phyloP scores from a whole-genome alignment of 2,329 filamentous ascomycete genomes.

The Calonectria honghensis region DNA sequence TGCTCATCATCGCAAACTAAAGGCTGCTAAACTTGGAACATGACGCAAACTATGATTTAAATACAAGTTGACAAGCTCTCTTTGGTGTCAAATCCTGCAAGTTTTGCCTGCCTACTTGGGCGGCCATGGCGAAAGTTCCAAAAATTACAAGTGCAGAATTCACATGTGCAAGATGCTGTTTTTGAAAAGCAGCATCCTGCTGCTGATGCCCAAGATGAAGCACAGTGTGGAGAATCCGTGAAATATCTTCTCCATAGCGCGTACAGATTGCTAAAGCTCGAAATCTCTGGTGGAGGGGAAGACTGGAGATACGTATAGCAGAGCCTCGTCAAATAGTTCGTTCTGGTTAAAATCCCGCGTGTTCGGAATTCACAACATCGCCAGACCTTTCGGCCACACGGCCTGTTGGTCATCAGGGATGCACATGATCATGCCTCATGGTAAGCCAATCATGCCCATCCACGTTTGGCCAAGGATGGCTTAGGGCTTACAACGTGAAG shows the following conservation, averaged over 20 bases:
- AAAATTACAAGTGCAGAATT: background rate
- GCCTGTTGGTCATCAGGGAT: background rate
- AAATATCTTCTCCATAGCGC: background rate
- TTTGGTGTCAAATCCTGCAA: background rate
- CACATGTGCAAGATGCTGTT: background rate
- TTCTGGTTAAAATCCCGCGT: background rate
- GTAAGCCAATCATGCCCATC: background rate
- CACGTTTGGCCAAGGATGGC: background rate
- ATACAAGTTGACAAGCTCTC: background rate
- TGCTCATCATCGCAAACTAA: background rate
- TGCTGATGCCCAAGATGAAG: background rate
- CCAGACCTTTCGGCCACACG: too few species aligned
- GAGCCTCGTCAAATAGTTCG: background rate
- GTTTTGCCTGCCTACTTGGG: background rate
- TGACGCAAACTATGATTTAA: background rate
- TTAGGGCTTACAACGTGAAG: background rate
- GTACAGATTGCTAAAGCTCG: background rate
- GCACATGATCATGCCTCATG: background rate
- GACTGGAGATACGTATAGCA: background rate
- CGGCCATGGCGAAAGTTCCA: background rate
- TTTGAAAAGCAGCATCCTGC: background rate
- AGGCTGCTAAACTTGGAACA: slow-evolving; percentile 27
- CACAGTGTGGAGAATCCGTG: background rate
- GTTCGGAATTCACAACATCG: background rate
- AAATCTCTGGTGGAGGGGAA: background rate